Evolutionary conservation across 495 filamentous ascomycete species (phyloP).

Genomic region (Penicillium cosmopolitanum): DNA sequence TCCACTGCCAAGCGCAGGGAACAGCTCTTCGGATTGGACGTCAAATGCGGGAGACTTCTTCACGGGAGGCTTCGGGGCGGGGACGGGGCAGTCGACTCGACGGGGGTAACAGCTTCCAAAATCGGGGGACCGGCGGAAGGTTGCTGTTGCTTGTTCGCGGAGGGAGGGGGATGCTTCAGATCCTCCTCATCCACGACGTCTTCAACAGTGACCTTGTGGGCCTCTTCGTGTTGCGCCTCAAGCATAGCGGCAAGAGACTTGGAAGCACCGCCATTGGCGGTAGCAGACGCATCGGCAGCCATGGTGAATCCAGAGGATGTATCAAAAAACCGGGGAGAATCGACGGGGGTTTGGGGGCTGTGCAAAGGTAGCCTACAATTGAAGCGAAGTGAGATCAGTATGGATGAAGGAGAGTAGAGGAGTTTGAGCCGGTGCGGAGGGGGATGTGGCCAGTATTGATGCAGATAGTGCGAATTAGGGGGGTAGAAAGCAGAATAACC

Average conservation of each 20-base stretch:
- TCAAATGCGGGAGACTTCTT: conserved; percentile 62
- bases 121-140: conserved; percentile 25
- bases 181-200: conserved; percentile 83
- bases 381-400: conserved; percentile 24
- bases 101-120: conserved; percentile 20
- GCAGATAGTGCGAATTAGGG: not conserved
- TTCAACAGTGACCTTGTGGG: conserved; percentile 74
- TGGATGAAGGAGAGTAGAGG: not conserved
- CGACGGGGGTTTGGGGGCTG: conserved; percentile 11
- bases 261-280: conserved; percentile 41
- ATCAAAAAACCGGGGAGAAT: conserved; percentile 7
- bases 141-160: conserved; percentile 36
- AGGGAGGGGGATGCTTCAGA: conserved; percentile 58
- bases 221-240: conserved; percentile 74
- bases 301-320: conserved; percentile 36
- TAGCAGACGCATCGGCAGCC: conserved; percentile 48
- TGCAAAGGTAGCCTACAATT: conserved; percentile 25
- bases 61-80: conserved; percentile 42
- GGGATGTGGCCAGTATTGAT: no score
- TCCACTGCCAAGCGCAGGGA: conserved; percentile 82
- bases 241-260: conserved; percentile 72
- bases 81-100: conserved; percentile 25
- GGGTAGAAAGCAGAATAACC: not conserved
- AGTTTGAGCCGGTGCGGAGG: no score
- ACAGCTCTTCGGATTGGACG: conserved; percentile 83